Conservation (phyloP, 768 basidiomycete species). For the Trametes cubensis region DNA sequence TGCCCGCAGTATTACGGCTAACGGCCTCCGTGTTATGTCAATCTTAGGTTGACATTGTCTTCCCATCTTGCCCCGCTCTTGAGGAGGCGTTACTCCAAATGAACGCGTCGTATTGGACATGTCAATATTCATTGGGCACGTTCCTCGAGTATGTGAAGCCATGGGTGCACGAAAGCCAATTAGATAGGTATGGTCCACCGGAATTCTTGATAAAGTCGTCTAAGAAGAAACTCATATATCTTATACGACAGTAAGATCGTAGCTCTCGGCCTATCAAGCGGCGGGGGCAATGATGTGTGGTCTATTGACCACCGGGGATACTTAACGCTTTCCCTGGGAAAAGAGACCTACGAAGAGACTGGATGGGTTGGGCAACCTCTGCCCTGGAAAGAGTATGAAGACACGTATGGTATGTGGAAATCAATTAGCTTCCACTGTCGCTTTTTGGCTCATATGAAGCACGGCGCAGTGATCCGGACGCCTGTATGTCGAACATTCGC, state of each 20-base stretch:
- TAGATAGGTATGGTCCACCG: conserved; percentile 32
- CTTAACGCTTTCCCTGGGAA: conserved; percentile 57
- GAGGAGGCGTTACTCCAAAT: conserved; percentile 46
- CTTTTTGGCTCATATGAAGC: background rate
- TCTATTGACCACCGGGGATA: conserved; percentile 66
- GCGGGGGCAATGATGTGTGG: conserved; percentile 59
- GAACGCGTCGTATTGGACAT: conserved; percentile 48
- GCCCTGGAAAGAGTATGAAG: conserved; percentile 46
- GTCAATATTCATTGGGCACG: conserved; percentile 45
- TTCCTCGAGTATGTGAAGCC: conserved; percentile 42
- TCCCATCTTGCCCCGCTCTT: conserved; percentile 48
- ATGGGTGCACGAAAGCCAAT: conserved; percentile 30
- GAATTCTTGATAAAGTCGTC: background rate
- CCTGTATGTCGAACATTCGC: too few species aligned
- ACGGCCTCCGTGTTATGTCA: too few species aligned
- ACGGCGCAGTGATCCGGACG: too few species aligned
- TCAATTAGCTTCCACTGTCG: conserved; percentile 4
- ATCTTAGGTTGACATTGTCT: conserved; percentile 70
- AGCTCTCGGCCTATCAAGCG: conserved; percentile 22
- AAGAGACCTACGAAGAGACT: conserved; percentile 60
- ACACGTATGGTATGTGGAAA: conserved; percentile 49
- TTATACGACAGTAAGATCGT: conserved; percentile 20
- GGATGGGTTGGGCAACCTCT: conserved; percentile 60
- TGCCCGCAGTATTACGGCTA: too few species aligned
- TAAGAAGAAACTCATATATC: background rate